Evolutionary conservation across 2,329 filamentous ascomycete species (phyloP), one percentile per base, ranked within the genome.

Genomic region (Ophiostoma pallidulum): DNA sequence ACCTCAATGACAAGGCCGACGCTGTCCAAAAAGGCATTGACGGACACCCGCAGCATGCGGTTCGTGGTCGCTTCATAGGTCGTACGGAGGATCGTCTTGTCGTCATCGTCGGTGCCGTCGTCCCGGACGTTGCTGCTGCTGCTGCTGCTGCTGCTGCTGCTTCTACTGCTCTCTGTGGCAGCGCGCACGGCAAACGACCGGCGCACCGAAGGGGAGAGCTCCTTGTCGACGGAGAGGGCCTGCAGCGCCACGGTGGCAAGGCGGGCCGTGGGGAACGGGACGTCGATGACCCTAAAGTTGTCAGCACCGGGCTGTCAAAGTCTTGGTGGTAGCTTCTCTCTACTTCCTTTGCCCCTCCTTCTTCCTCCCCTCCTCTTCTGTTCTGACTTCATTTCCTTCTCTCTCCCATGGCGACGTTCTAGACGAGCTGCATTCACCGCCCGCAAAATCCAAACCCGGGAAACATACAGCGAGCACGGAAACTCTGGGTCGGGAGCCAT

Each of bases 1-100:
- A 94, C 85, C 47, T 89, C 86, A 36, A 96, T 64, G 1, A 96
- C 83, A 5, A 96, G 79, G 45, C 80, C 79, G 48, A 96, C 64
- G 57, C 84, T 94, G 59, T 97, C 91, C 74, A 97, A 89, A 65
- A 96, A 96, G 9, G 89, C 88, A 67, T 97, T 97, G 48, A 96
- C 90, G 3, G 91, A 86, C 3, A 98, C 92, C 38, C 92, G 82
- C 49, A 98, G 74, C 91, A 97, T 97, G 56, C 92, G 83, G 62
- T 96, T 95, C 18, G 92, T 97, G 0, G 88, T 88, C 1, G 92
- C 92, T 47, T 74, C 77, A 67, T 97, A 97, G 51, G 84, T 76
- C 9, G 86, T 84, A 51, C 75, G 73, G 41, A 97, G 71, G 4
- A 90, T 66, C 19, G 60, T 65, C 16, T 62, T 58, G 35, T 62